Evolutionary conservation across 805 yeast species (phyloP).

Genomic region (Barnettozyma populi): DNA sequence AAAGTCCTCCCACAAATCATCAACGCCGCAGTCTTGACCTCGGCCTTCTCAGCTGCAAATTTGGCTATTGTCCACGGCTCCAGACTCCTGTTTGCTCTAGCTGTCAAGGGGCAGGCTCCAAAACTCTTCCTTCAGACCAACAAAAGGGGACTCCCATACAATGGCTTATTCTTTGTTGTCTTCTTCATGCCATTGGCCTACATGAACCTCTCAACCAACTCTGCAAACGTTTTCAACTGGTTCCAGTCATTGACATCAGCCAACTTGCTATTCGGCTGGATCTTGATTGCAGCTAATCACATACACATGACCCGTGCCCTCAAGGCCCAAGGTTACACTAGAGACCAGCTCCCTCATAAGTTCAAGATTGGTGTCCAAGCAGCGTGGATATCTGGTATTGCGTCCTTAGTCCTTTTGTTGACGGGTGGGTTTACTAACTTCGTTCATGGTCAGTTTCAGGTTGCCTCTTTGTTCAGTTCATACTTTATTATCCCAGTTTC

Average conservation of each 20-base stretch:
- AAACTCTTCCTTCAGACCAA: conserved; percentile 27
- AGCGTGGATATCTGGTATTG: conserved; percentile 28
- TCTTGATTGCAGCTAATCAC: conserved; percentile 27
- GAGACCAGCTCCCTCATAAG: conserved; percentile 30
- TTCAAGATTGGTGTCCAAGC: conserved; percentile 23
- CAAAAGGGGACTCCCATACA: conserved; percentile 30
- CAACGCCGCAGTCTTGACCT: conserved; percentile 34
- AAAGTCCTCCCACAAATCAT: conserved; percentile 31
- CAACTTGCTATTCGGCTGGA: conserved; percentile 28
- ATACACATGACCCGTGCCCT: conserved; percentile 29
- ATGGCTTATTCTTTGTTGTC: conserved; percentile 25
- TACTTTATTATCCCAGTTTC: conserved; percentile 23
- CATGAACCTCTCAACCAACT: conserved; percentile 23
- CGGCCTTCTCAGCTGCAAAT: conserved; percentile 37
- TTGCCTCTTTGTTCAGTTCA: conserved; percentile 8
- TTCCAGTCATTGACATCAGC: conserved; percentile 30
- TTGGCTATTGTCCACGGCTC: conserved; percentile 26
- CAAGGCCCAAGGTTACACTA: conserved; percentile 34
- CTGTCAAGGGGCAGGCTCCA: conserved; percentile 35
- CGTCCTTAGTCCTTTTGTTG: conserved; percentile 24
- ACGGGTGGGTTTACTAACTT: conserved; percentile 33
- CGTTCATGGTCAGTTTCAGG: conserved; percentile 25
- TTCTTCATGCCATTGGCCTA: conserved; percentile 31
- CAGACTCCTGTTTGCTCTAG: conserved; percentile 31
- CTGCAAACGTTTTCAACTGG: conserved; percentile 31